Evolutionary conservation across 352 stramenopile species (phyloP), one percentile per base, ranked within the genome.

Genomic region (Blastocystis sp.): DNA sequence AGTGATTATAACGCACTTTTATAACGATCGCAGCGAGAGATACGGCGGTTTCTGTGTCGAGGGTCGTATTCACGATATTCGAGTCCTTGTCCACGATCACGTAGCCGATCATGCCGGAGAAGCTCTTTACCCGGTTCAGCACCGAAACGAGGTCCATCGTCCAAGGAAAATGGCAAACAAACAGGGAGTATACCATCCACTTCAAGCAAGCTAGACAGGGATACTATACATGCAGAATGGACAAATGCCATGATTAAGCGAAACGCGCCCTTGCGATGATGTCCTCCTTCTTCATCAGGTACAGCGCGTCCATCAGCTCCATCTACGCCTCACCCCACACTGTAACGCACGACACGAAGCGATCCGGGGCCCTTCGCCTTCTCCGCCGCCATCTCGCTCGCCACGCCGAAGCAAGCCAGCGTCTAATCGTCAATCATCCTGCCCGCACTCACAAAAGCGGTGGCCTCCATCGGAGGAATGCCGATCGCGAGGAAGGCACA

Each of bases 231-330:
- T 34, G 60, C 2, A 59, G 54, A 24, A 57, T 57, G 48, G 48
- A 57, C 48, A 57, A 57, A 57, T 38, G 40, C 11, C 52, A 52
- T 24, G 14, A 21, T 84, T 84, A 84, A 62, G 52, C 45, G 43
- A 84, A 84, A 38, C 57, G 34, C 28, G 74, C 74, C 69, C 74
- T 84, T 21, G 52, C 57, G 54, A 76, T 10, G 2, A 88, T 38
- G 48, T 88, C 78, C n/a, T 88, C 78, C 68, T 88, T 79, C 57
- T 48, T 88, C 64, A 88, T 76, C 45, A 79, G 40, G 62, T 88
- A 78, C 42, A 88, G 62, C 17, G 78, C 64, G 34, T 88, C 78
- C 78, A 88, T 88, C 48, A 88, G 48, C 34, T 88, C 78, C 78
- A 88, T 78, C 78, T 88, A 88, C 48, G 21, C n/a, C 10, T 65